These are phyloP conservation scores for Metroxylon sagu DNA, from an alignment of 176 grass and related monocot genomes.

Conservation along the genomic window DNA sequence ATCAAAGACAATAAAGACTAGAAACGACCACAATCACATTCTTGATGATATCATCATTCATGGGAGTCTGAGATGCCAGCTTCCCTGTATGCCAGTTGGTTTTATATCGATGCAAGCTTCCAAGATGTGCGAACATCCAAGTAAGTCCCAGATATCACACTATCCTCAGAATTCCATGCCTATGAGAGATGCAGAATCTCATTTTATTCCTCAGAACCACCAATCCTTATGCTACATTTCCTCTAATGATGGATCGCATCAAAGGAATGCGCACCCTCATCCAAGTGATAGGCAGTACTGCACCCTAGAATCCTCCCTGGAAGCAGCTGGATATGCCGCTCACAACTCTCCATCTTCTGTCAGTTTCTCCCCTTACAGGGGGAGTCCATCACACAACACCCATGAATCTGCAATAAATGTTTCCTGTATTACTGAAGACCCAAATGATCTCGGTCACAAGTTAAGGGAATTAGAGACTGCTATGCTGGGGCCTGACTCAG, in stretches of 20 bases:
- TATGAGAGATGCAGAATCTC: slow-evolving; percentile 6
- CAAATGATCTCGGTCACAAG: slow-evolving; percentile 55
- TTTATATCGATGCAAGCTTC: slow-evolving; percentile 10
- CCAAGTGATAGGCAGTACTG: slow-evolving; percentile 21
- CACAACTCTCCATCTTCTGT: slow-evolving; percentile 46
- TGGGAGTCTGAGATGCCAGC: too few species aligned
- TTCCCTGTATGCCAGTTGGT: not conserved
- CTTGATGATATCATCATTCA: too few species aligned
- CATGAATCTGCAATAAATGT: slow-evolving; percentile 54
- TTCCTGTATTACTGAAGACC: slow-evolving; percentile 75
- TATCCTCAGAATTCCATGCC: not conserved
- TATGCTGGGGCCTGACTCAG: slow-evolving; percentile 71
- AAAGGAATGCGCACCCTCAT: slow-evolving; percentile 7
- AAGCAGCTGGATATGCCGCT: slow-evolving; percentile 33
- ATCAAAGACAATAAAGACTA: too few species aligned
- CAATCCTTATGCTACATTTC: slow-evolving; percentile 22
- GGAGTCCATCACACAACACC: slow-evolving; percentile 51
- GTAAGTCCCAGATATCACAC: not conserved
- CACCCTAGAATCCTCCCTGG: slow-evolving; percentile 66
- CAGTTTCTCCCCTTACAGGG: slow-evolving; percentile 26
- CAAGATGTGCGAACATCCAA: not conserved
- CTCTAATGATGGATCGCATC: slow-evolving; percentile 21
- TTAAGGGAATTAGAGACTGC: slow-evolving; percentile 65
- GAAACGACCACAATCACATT: too few species aligned
- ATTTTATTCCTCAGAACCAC: slow-evolving; percentile 2